Evolutionary conservation across 495 filamentous ascomycete genomes (phyloP), one percentile per base, ranked within the genome.

Genomic region (Daldinia concentrica): DNA sequence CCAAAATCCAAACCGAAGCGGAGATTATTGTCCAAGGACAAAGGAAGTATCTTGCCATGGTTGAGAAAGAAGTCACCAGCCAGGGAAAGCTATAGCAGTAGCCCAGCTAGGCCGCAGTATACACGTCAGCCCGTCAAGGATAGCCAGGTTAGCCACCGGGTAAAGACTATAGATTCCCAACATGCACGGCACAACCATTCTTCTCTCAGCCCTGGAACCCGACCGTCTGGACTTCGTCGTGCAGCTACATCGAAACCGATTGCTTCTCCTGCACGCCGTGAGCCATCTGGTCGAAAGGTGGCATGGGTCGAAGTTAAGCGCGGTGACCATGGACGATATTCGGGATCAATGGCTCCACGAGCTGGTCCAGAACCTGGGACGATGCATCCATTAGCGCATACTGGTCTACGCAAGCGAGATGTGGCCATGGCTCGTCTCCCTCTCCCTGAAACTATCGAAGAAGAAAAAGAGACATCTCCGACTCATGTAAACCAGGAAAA

Each of bases 391-490:
- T 24, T 50, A 29, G 30, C 34, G 17, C 55, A 51, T 17, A 64
- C 62, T 32, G 66, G 73, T 14, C 32, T 75, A 15, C 69, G 70
- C n/a, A 76, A 66, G 39, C 69, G 71, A 34, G 71, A 77, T 30
- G 54, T 52, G 26, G 61, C 70, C 6, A 43, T 50, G 36, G 56
- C 61, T 58, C 70, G 66, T 63, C 41, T 61, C 52, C 68, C 71
- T 32, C 72, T 62, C 15, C 65, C 73, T 54, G 70, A 69, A 52
- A 77, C 76, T 1, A 79, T 81, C 3, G 57, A 74, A 14, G 78
- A 81, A 59, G 78, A 81, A 59, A 76, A 62, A 50, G 76, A 81
- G 24, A 76, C 26, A 2, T 75, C 71, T 3, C 59, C 69, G 50
- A 55, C 24, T 43, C 62, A 54, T 9, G 9, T 17, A 1, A 11